Percentiles rank a stretch among this genome's conserved stretches.
Evolutionary conservation across 139 green algal genomes (phyloP).

Genomic region (Axilococcus clingmanii): DNA sequence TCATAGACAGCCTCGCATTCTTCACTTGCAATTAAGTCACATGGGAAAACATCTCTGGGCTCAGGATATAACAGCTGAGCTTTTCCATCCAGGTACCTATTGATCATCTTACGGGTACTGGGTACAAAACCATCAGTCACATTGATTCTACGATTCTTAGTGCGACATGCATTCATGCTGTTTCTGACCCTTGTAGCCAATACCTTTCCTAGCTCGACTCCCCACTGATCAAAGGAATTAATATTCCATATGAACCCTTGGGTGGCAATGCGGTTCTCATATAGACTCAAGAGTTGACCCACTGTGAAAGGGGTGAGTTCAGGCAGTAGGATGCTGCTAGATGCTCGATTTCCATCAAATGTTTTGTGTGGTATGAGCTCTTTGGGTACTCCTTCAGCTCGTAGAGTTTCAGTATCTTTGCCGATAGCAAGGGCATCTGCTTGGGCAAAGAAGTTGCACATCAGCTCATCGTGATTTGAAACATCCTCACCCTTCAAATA

Average conservation of each 20-base stretch:
- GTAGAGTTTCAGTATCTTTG: constrained; percentile 80
- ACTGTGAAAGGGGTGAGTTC: constrained; percentile 82
- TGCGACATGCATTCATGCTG: constrained; percentile 67
- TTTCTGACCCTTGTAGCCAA: constrained; percentile 52
- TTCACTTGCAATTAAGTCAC: constrained; percentile 53
- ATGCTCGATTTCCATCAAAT: constrained; percentile 82
- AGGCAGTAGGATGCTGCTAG: constrained; percentile 84
- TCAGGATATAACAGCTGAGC: constrained; percentile 84
- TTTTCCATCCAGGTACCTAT: constrained; percentile 90
- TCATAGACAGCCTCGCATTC: background rate
- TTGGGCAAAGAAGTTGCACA: constrained; percentile 99
- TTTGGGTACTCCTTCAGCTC: constrained; percentile 68
- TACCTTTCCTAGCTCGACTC: constrained; percentile 97
- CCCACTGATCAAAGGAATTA: constrained; percentile 98
- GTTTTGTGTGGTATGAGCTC: constrained; percentile 91
- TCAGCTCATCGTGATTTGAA: constrained; percentile 98
- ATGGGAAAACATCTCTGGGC: constrained; percentile 81
- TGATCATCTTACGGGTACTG: constrained; percentile 82
- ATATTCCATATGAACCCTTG: constrained; percentile 96
- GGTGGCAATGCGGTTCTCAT: constrained; percentile 91
- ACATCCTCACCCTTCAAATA: constrained; percentile 91
- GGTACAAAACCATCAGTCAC: constrained; percentile 86
- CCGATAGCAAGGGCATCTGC: constrained; percentile 91
- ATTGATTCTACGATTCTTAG: constrained; percentile 52
- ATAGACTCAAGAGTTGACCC: constrained; percentile 92